Base-by-base conservation (phyloP, 2,329 filamentous ascomycete species). In the Metarhizium brunneum region DNA sequence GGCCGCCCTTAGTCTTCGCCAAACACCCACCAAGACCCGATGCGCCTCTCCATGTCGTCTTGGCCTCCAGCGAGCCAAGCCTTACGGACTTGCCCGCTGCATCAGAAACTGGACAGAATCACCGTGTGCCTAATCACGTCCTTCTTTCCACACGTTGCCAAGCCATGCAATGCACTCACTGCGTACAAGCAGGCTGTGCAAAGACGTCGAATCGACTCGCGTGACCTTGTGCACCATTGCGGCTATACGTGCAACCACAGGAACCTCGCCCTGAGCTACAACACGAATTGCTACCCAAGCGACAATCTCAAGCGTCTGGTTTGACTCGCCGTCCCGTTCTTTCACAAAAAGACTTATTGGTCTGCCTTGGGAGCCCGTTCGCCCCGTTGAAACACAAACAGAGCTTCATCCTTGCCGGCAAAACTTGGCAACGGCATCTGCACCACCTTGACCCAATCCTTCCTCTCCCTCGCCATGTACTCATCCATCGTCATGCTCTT, bases 371-470 rank as follows among this genome's bases (percentile, higher is more conserved):
- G 67, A 20, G 68, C 73, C 57, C 71, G 67, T n/a, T 71, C 63
- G 16, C 76, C 75, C 54, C 76, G 66, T 62, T 80, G 76, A 61
- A 86, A 90, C 20, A 88, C 77, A 68, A 84, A 90, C 55, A 90
- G 64, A 0, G 83, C 87, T 70, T 91, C 87, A 62, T 91, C 87
- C 68, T 90, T 90, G 32, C 84, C 87, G 2, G 86, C 82, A 69
- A 90, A 90, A 66, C 85, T 88, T 25, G 86, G 86, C 64, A 91
- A 67, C 4, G 86, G 78, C 58, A 90, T 75, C 71, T 87, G 84
- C 14, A 81, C 76, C 2, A 81, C 74, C 67, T 80, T 79, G 52
- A 77, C 75, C 79, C 84, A 90, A 1, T 73, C 74, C 30, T 64
- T 66, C 61, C 81, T 76, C 64, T 85, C 79, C 50, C 67, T 71